Conservation (phyloP, 305 asterid genomes). For the Petunia hybrid region DNA sequence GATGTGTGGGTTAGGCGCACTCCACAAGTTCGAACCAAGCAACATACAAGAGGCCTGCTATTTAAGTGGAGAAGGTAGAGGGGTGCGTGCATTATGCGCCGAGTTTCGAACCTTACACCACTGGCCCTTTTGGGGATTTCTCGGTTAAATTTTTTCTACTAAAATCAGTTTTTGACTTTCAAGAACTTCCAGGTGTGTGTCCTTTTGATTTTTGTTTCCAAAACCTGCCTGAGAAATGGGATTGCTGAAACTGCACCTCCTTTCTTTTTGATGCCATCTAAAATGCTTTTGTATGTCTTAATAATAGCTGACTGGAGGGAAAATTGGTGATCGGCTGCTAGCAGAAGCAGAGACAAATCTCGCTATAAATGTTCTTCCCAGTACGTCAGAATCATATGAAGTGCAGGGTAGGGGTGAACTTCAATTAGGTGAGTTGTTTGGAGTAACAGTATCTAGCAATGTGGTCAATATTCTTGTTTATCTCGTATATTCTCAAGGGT, state of each 20-base stretch:
- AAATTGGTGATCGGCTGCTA: conserved; percentile 92
- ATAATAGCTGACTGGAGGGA: conserved; percentile 92
- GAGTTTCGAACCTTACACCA: no score
- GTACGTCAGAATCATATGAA: conserved; percentile 92
- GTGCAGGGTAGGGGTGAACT: conserved; percentile 99
- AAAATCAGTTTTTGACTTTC: no score
- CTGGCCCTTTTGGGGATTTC: no score
- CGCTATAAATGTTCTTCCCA: conserved; percentile 91
- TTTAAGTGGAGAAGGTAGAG: no score
- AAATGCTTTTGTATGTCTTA: conserved; percentile 33
- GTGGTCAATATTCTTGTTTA: not conserved
- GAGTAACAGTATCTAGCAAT: not conserved
- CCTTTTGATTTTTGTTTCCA: not conserved
- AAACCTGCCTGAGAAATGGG: conserved; percentile 12
- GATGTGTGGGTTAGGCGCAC: no score
- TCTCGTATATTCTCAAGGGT: not conserved
- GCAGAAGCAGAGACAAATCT: conserved; percentile 99
- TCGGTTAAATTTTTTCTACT: no score
- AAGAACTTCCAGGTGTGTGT: not conserved
- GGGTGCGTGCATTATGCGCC: no score
- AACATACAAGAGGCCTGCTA: no score
- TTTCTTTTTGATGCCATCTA: conserved; percentile 20
- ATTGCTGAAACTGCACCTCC: not conserved
- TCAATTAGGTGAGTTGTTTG: conserved; percentile 80
- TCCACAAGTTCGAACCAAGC: no score